phyloP scores from a whole-genome alignment of 352 stramenopile genomes.

The Peronospora tabacina region DNA sequence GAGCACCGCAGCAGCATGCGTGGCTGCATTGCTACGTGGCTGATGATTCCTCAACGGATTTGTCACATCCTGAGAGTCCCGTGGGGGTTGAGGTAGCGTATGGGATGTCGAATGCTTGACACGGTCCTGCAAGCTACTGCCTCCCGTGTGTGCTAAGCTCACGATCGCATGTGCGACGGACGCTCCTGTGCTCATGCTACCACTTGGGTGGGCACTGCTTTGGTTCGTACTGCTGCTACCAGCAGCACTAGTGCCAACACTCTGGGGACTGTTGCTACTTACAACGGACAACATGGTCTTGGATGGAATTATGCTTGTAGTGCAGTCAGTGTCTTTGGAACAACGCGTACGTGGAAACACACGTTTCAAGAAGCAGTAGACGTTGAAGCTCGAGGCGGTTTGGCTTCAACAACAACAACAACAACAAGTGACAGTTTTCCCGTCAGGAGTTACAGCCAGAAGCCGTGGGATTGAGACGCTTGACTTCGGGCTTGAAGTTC shows the following conservation, averaged over 20 bases:
- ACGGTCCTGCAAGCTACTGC: slow-evolving; percentile 9
- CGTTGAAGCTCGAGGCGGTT: slow-evolving; percentile 19
- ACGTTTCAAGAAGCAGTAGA: slow-evolving; percentile 6
- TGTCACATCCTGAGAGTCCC: slow-evolving; percentile 14
- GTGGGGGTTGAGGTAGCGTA: slow-evolving; percentile 12
- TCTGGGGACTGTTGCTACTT: slow-evolving; percentile 34
- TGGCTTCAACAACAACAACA: slow-evolving; percentile 7
- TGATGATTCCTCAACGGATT: slow-evolving; percentile 10
- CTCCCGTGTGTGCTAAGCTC: slow-evolving; percentile 22
- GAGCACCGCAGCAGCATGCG: slow-evolving; percentile 17
- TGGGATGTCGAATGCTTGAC: slow-evolving; percentile 6
- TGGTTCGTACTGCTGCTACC: slow-evolving; percentile 11
- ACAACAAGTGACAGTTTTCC: no score
- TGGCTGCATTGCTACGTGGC: slow-evolving; percentile 21
- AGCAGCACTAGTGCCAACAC: slow-evolving; percentile 12
- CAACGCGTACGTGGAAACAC: background rate
- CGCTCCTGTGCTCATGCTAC: slow-evolving; percentile 20
- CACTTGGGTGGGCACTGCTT: slow-evolving; percentile 7
- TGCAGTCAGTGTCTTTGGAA: slow-evolving; percentile 8
- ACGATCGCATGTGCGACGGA: slow-evolving; percentile 30
- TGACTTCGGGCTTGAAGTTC: no score
- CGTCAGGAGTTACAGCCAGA: background rate
- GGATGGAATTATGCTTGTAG: slow-evolving; percentile 20
- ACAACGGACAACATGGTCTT: slow-evolving; percentile 59
- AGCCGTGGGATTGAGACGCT: no score